A percentile compares a stretch with the other conserved stretches of the same genome.
These are phyloP conservation scores for Talaromyces sp. DNA, from an alignment of 2,329 filamentous ascomycete genomes.

Conservation along the genomic window DNA sequence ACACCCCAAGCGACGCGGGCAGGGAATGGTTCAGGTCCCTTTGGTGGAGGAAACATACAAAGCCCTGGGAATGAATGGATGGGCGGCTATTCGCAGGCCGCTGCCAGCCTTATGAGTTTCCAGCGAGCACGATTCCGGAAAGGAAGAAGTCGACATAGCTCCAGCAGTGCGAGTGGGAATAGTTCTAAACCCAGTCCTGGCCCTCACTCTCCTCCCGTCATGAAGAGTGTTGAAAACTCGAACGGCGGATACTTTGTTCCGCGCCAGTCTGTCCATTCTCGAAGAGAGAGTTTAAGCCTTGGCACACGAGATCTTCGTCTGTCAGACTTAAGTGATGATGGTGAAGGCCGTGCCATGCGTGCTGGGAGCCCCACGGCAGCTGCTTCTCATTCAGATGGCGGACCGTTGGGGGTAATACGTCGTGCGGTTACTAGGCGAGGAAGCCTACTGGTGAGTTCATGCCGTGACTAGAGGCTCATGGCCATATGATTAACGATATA, in stretches of 20 bases:
- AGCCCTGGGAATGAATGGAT: constrained; percentile 66
- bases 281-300: constrained; percentile 86
- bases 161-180: constrained; percentile 69
- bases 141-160: constrained; percentile 65
- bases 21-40: constrained; percentile 47
- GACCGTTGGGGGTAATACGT: constrained; percentile 75
- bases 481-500: not conserved
- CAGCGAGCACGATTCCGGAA: constrained; percentile 62
- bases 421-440: constrained; percentile 82
- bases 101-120: constrained; percentile 79
- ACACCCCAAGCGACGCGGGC: constrained; percentile 76
- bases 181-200: constrained; percentile 70
- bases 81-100: constrained; percentile 66
- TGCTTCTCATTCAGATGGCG: constrained; percentile 49
- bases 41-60: constrained; percentile 51
- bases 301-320: constrained; percentile 88
- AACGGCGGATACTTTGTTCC: constrained; percentile 58
- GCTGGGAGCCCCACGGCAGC: constrained; percentile 39
- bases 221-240: constrained; percentile 57
- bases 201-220: constrained; percentile 75
- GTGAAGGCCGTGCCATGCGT: constrained; percentile 55
- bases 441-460: constrained; percentile 74
- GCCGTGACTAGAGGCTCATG: not conserved
- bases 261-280: constrained; percentile 55
- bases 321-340: constrained; percentile 75